A percentile compares a stretch with the other conserved stretches of the same genome.
Evolutionary conservation across 192 early-diverging fungal species (phyloP).

Genomic region (Chytriomyces sp.): DNA sequence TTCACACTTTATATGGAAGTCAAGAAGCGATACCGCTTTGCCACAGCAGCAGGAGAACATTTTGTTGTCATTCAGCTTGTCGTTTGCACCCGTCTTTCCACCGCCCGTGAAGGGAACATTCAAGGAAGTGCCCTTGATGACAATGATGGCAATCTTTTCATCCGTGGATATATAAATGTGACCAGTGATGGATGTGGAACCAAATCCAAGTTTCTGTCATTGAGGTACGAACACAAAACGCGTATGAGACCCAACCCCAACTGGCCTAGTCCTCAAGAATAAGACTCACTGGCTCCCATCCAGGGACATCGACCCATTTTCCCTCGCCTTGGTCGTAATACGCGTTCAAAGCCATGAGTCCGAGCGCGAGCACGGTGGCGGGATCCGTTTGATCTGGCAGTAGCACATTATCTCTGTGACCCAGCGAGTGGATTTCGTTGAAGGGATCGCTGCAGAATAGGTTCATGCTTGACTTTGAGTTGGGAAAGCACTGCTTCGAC

Average conservation of each 20-base stretch:
- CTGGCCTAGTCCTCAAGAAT: neutral
- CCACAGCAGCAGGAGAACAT: conserved; percentile 98
- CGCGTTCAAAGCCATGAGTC: conserved; percentile 81
- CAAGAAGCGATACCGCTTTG: neutral
- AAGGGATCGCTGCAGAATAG: too few species aligned
- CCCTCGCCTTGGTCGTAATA: conserved; percentile 64
- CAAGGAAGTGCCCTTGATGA: conserved; percentile 76
- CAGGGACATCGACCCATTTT: conserved; percentile 26
- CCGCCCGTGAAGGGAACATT: conserved; percentile 32
- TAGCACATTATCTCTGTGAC: conserved; percentile 10
- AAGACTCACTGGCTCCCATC: conserved; percentile 17
- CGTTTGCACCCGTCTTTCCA: conserved; percentile 33
- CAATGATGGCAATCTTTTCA: conserved; percentile 55
- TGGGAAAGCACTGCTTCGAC: too few species aligned
- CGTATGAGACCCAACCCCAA: neutral
- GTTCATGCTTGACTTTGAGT: too few species aligned
- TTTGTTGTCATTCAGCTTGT: conserved; percentile 76
- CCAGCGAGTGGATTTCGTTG: neutral
- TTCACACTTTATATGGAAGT: too few species aligned
- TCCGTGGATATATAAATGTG: conserved; percentile 77
- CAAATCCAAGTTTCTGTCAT: conserved; percentile 34
- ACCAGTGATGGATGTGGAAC: conserved; percentile 63
- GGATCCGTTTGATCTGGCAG: conserved; percentile 75
- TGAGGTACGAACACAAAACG: too few species aligned
- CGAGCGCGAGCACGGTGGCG: conserved; percentile 69